Percentiles rank a stretch among this genome's conserved stretches.
Evolutionary conservation across 306 rosid species (phyloP).

Genomic region (Castanea crenata): DNA sequence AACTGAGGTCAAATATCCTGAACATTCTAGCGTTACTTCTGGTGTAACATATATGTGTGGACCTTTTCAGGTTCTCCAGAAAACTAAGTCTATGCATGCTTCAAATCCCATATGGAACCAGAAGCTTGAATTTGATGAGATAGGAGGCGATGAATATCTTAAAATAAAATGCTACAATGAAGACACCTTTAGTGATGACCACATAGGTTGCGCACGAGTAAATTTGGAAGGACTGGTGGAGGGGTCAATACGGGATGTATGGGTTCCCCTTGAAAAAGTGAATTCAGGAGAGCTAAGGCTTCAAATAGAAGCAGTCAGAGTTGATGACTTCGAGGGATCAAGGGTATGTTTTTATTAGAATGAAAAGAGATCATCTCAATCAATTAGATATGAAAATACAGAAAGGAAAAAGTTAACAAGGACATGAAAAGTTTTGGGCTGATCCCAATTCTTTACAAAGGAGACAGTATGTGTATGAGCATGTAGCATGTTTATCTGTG

Average conservation of each 20-base stretch:
- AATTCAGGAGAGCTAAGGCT: conserved; percentile 92
- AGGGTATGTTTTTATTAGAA: conserved; percentile 48
- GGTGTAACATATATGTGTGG: conserved; percentile 8
- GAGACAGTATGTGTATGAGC: not conserved
- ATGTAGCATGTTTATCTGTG: not conserved
- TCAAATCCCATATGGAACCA: conserved; percentile 73
- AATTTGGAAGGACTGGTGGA: conserved; percentile 89
- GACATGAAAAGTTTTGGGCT: conserved; percentile 1
- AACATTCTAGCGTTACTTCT: not conserved
- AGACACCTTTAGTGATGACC: conserved; percentile 78
- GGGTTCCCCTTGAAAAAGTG: conserved; percentile 93
- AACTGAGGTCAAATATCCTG: not conserved
- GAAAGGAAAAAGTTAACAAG: not conserved
- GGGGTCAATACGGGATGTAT: conserved; percentile 68
- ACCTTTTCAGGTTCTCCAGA: conserved; percentile 55
- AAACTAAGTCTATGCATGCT: conserved; percentile 56
- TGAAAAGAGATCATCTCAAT: conserved; percentile 17
- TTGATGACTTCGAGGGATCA: conserved; percentile 70
- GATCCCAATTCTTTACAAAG: not conserved
- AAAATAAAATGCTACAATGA: conserved; percentile 67
- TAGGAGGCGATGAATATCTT: conserved; percentile 75
- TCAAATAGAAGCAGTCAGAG: conserved; percentile 68
- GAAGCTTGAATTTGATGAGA: conserved; percentile 79
- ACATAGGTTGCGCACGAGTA: conserved; percentile 84
- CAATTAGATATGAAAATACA: conserved; percentile 1